Base-by-base conservation (phyloP, 176 grass and related monocot genomes). In the Tillandsia leiboldiana region DNA sequence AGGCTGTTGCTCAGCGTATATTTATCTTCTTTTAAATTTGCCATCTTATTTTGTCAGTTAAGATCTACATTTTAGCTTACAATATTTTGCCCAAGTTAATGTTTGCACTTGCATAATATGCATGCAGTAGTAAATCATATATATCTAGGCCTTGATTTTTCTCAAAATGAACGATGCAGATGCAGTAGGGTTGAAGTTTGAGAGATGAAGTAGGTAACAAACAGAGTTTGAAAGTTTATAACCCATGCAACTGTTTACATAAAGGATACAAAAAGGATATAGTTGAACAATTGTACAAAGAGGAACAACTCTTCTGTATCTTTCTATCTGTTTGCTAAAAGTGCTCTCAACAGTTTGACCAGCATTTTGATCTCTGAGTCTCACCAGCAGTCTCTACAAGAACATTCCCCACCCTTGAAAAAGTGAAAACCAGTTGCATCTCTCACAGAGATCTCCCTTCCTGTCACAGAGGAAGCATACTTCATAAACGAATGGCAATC, bases 401-500 rank as follows among this genome's bases (percentile, higher is more conserved):
- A 79, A 47, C 88, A 91, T 47, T 77, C 72, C 3, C 81, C 88
- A 64, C 75, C 72, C 66, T 52, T 82, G 33, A 91, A 91, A 71
- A 73, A 63, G 24, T 91, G 88, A 79, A 91, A 91, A n/a, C 78
- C 88, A 48, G 71, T 70, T 0, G 84, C 51, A 68, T 87, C 84
- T 20, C 88, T 87, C 26, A 87, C 75, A 1, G 71, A 84, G 10
- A 91, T 82, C 69, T 73, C 78, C 70, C 66, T 81, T 52, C 72
- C 47, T 1, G 88, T 87, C 18, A 74, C 75, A 29, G 72, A 73
- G 26, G 88, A 87, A 10, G 79, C 69, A 11, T 82, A 23, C 68
- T 87, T 82, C 81, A 87, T 28, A 75, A 91, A 91, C 23, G 81
- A 79, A 68, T 91, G 88, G 70, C 88, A 91, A 52, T 87, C 88